Percentiles rank a stretch among this genome's conserved stretches.
Conservation (phyloP, 73 alveolate genomes). For the Paramecium sexaurelia region DNA sequence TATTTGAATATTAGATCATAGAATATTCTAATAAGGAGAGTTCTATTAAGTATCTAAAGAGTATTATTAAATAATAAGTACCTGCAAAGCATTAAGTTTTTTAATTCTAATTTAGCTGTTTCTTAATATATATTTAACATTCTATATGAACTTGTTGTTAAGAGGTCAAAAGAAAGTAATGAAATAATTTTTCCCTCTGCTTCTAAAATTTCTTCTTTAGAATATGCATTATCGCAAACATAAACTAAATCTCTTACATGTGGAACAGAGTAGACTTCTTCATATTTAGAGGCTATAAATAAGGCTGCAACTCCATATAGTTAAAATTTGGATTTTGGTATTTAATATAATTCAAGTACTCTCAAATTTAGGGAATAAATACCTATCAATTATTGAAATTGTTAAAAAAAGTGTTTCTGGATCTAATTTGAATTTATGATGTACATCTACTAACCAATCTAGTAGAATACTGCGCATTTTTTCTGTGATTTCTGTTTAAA, state of each 20-base stretch:
- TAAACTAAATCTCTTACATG: conserved; percentile 68
- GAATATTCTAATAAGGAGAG: conserved; percentile 46
- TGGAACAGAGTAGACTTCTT: conserved; percentile 82
- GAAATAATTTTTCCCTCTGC: conserved; percentile 86
- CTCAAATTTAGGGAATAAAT: conserved; percentile 67
- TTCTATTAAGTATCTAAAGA: conserved; percentile 47
- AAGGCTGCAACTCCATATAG: conserved; percentile 84
- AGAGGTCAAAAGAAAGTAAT: conserved; percentile 74
- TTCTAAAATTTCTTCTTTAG: conserved; percentile 83
- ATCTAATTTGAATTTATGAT: conserved; percentile 73
- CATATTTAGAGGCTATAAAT: conserved; percentile 87
- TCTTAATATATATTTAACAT: conserved; percentile 67
- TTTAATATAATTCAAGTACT: conserved; percentile 2
- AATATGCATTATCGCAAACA: conserved; percentile 84
- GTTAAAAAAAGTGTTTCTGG: conserved; percentile 81
- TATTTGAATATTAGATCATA: conserved; percentile 12
- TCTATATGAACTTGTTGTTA: conserved; percentile 71
- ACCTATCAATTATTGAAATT: conserved; percentile 77
- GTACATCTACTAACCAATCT: conserved; percentile 89
- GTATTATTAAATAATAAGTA: background rate
- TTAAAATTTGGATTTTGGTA: conserved; percentile 75
- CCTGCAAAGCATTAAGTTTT: conserved; percentile 59
- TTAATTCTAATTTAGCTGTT: conserved; percentile 18
- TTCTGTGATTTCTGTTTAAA: conserved; percentile 77
- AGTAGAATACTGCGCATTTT: conserved; percentile 85